Evolutionary conservation across 306 rosid species (phyloP).

Genomic region (Medicago arabica): DNA sequence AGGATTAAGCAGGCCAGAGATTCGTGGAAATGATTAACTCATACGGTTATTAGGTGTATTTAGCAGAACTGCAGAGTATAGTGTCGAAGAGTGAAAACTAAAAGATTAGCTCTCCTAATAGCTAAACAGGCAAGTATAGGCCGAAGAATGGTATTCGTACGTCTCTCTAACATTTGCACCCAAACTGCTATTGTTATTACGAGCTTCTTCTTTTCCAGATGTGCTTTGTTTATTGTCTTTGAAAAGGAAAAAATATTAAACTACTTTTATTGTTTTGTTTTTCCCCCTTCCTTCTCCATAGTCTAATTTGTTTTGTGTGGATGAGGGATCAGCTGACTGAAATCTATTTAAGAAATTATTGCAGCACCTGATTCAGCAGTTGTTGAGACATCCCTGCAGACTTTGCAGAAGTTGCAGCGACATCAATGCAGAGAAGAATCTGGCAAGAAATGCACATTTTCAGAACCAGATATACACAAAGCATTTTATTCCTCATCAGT

Average conservation of each 20-base stretch:
- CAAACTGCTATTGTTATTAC: conserved; percentile 1
- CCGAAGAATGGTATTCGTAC: not conserved
- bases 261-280: conserved; percentile 26
- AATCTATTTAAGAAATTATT: conserved; percentile 36
- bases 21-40: not conserved
- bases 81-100: not conserved
- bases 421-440: conserved; percentile 98
- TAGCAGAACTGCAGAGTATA: conserved; percentile 2
- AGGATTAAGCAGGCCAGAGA: not conserved
- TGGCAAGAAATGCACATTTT: conserved; percentile 53
- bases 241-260: conserved; percentile 20
- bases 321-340: not conserved
- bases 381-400: conserved; percentile 83
- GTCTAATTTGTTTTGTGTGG: conserved; percentile 10
- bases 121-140: conserved; percentile 6
- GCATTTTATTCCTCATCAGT: conserved; percentile 10
- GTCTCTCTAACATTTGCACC: not conserved
- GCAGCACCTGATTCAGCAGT: conserved; percentile 86
- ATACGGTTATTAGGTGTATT: not conserved
- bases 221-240: conserved; percentile 9
- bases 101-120: conserved; percentile 6
- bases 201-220: conserved; percentile 11
- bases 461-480: conserved; percentile 46
- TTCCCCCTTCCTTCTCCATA: conserved; percentile 4
- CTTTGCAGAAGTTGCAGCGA: conserved; percentile 91